A percentile compares a stretch with the other conserved stretches of the same genome.
Evolutionary conservation across 176 grass and related monocot genomes (phyloP).

Genomic region (Cenchrus americanus): DNA sequence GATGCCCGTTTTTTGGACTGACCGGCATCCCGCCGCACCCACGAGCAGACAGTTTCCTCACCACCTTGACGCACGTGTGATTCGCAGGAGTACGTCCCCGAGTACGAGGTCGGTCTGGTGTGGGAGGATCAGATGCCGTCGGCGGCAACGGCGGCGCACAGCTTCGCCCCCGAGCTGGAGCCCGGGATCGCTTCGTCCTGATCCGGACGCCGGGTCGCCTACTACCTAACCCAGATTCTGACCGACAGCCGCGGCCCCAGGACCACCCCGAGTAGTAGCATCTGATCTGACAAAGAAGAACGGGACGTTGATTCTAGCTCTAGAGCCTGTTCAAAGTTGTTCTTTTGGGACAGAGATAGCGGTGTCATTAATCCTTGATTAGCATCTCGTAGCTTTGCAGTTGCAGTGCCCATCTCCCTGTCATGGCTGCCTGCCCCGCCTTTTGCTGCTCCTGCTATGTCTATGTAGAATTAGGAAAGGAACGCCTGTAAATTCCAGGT

Average conservation of each 20-base stretch:
- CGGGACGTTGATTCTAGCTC: background rate
- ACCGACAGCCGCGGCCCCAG: background rate
- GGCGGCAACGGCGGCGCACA: background rate
- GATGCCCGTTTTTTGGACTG: background rate
- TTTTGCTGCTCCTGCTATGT: background rate
- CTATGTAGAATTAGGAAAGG: background rate
- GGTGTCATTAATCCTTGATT: background rate
- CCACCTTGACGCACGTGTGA: background rate
- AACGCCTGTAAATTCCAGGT: background rate
- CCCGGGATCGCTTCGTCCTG: slow-evolving; percentile 57
- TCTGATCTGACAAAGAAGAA: slow-evolving; percentile 53
- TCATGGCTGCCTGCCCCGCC: slow-evolving; percentile 15
- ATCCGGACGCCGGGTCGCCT: slow-evolving; percentile 15
- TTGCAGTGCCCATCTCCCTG: background rate
- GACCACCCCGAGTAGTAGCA: slow-evolving; percentile 34
- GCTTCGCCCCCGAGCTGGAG: slow-evolving; percentile 55
- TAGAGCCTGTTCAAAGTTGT: slow-evolving; percentile 3
- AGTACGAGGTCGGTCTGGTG: slow-evolving; percentile 74
- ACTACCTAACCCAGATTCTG: slow-evolving; percentile 24
- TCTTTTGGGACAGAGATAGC: slow-evolving; percentile 36
- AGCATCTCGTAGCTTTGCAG: background rate
- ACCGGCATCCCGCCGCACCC: too few relatives aligned
- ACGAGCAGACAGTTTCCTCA: background rate
- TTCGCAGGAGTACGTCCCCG: slow-evolving; percentile 64
- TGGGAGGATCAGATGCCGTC: slow-evolving; percentile 73